Evolutionary conservation across 495 filamentous ascomycete species (phyloP), one percentile per base, ranked within the genome.

Genomic region (Penicillium coffeae): DNA sequence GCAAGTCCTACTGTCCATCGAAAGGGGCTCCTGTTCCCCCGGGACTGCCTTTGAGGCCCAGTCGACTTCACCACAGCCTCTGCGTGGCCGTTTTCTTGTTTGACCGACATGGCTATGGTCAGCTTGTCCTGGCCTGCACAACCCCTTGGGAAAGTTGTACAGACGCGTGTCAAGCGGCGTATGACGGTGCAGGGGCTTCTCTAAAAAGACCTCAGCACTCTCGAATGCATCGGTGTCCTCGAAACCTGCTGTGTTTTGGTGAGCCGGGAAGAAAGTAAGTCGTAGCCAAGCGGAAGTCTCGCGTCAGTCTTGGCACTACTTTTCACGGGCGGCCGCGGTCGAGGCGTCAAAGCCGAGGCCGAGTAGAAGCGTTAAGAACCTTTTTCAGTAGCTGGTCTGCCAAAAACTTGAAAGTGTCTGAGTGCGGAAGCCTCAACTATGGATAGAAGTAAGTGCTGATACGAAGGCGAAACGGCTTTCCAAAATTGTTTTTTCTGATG

Each of bases 1-100:
- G 81, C 58, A 54, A 71, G 82, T 33, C 88, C 50, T 27, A 70
- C 18, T 21, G 44, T 70, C 64, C 82, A 76, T 56, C 55, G 78
- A 47, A 72, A 32, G 49, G 77, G 59, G 30, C 64, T 56, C 21
- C 48, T 73, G 50, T 47, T 65, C 51, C 42, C 66, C 27, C 55
- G 40, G 21, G 63, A 53, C 34, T 18, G 10, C 53, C 50, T n/a
- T 42, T 44, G 33, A 15, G 47, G 4, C 38, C 25, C 47, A 19
- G 38, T 49, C 22, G 47, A 19, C 20, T 60, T 64, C 22, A 54
- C 41, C 8, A 40, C 44, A 41, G 50, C 42, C 8, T 65, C 58
- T 37, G 55, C 56, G 45, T 66, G 53, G 13, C 60, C 67, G 58
- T 68, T 69, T 45, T 66, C 60, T 37, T 41, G 15, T 27, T 47